Conservation (phyloP, 2,329 filamentous ascomycete species). For the Akanthomyces lecanii region DNA sequence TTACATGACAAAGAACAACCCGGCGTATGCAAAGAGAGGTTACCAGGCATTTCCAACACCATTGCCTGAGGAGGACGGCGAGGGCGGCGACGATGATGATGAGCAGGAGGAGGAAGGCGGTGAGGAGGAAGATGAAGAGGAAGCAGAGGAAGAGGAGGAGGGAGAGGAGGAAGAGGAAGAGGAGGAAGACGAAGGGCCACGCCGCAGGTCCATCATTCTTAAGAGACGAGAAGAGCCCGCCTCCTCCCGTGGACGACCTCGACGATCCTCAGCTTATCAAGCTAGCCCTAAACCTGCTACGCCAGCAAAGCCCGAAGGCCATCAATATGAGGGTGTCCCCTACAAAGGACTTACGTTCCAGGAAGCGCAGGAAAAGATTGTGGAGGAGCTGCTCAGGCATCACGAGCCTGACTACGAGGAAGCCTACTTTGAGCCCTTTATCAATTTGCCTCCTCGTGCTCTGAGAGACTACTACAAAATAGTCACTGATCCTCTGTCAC, state of each 20-base stretch:
- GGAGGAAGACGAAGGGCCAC: constrained; percentile 26
- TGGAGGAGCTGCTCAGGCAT: constrained; percentile 68
- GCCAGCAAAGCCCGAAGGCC: constrained; percentile 41
- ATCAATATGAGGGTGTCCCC: constrained; percentile 51
- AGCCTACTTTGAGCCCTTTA: constrained; percentile 67
- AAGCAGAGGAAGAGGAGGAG: constrained; percentile 24
- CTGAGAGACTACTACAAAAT: constrained; percentile 83
- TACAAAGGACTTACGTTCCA: constrained; percentile 76
- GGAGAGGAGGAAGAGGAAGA: constrained; percentile 28
- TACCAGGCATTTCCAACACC: constrained; percentile 73
- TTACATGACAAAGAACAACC: constrained; percentile 82
- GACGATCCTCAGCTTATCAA: constrained; percentile 29
- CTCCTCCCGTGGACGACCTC: constrained; percentile 33
- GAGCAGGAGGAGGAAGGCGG: constrained; percentile 35
- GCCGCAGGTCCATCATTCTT: constrained; percentile 33
- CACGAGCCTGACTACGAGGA: constrained; percentile 67
- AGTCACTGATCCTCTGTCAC: constrained; percentile 74
- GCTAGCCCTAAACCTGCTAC: constrained; percentile 33
- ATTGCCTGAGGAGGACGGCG: constrained; percentile 51
- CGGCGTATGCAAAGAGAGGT: constrained; percentile 65
- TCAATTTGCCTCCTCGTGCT: constrained; percentile 69
- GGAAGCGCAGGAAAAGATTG: constrained; percentile 79
- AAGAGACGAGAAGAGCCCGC: constrained; percentile 26
- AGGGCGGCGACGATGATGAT: constrained; percentile 32
- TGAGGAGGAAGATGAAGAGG: constrained; percentile 26